A percentile compares a stretch with the other conserved stretches of the same genome.
Conservation (phyloP, 2,329 filamentous ascomycete species). For the Aspergillus fumigatus region DNA sequence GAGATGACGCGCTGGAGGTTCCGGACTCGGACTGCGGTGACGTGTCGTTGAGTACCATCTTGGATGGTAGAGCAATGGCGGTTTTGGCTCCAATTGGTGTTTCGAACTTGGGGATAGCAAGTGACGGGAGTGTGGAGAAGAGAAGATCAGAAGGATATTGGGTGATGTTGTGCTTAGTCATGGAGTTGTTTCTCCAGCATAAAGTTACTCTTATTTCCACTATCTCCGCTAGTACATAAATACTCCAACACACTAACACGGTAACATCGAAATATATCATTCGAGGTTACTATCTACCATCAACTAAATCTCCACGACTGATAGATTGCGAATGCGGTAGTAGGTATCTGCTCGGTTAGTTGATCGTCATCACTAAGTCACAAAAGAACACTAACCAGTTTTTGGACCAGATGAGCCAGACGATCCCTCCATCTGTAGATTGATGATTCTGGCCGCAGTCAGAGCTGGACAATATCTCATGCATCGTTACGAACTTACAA, state of each 20-base stretch:
- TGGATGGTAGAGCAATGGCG: not conserved
- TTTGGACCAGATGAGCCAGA: conserved; percentile 11
- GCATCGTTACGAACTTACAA: conserved; percentile 9
- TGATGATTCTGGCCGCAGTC: conserved; percentile 14
- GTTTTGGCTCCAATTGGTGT: not conserved
- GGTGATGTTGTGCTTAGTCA: conserved; percentile 1
- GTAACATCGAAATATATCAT: not conserved
- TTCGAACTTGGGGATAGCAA: not conserved
- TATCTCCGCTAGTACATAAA: no score
- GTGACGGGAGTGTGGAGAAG: not conserved
- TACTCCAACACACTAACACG: not conserved
- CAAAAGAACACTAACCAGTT: conserved; percentile 4
- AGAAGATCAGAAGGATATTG: not conserved
- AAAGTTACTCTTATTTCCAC: not conserved
- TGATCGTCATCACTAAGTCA: not conserved
- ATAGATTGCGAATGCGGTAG: conserved; percentile 10
- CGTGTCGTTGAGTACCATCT: conserved; percentile 25
- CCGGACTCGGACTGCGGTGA: conserved; percentile 18
- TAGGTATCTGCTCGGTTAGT: conserved; percentile 4
- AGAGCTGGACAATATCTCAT: not conserved
- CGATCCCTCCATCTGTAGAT: conserved; percentile 24
- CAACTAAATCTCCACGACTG: conserved; percentile 5
- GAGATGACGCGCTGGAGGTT: conserved; percentile 2
- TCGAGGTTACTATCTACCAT: not conserved
- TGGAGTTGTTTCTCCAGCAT: not conserved